Evolutionary conservation across 2,329 filamentous ascomycete species (phyloP).

Genomic region (Lecanicillium sp.): DNA sequence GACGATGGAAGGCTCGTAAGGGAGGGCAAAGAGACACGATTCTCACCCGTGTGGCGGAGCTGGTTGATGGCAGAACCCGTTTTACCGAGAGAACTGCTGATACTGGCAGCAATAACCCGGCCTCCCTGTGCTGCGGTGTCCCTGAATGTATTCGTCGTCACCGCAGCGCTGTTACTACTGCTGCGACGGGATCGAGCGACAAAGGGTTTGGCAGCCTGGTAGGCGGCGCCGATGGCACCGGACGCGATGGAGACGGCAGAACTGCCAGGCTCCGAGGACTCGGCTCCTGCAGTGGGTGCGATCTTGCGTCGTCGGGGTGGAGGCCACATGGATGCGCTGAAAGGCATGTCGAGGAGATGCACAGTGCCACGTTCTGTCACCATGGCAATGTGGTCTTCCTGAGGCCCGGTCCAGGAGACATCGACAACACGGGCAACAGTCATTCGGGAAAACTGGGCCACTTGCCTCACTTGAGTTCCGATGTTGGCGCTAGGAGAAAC

Average conservation of each 20-base stretch:
- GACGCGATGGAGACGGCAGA: constrained; percentile 64
- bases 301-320: constrained; percentile 54
- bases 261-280: constrained; percentile 41
- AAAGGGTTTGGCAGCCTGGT: constrained; percentile 60
- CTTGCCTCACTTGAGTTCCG: constrained; percentile 65
- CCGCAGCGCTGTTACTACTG: constrained; percentile 30
- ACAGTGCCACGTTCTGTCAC: constrained; percentile 93
- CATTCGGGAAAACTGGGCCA: constrained; percentile 85
- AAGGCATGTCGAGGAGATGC: constrained; percentile 82
- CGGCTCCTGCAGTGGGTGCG: constrained; percentile 37
- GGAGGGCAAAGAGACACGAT: constrained; percentile 62
- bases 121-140: constrained; percentile 63
- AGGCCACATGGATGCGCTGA: constrained; percentile 80
- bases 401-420: constrained; percentile 77
- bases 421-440: constrained; percentile 88
- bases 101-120: constrained; percentile 65
- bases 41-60: constrained; percentile 68
- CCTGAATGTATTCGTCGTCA: constrained; percentile 41
- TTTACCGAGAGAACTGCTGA: constrained; percentile 68
- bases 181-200: constrained; percentile 50
- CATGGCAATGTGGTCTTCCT: constrained; percentile 77
- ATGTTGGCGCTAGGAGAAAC: constrained; percentile 37
- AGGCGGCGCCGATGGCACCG: constrained; percentile 62
- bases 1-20: constrained; percentile 47
- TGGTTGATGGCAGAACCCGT: constrained; percentile 65